phyloP scores from a whole-genome alignment of 2,329 filamentous ascomycete species.

The Parastagonospora avenae region DNA sequence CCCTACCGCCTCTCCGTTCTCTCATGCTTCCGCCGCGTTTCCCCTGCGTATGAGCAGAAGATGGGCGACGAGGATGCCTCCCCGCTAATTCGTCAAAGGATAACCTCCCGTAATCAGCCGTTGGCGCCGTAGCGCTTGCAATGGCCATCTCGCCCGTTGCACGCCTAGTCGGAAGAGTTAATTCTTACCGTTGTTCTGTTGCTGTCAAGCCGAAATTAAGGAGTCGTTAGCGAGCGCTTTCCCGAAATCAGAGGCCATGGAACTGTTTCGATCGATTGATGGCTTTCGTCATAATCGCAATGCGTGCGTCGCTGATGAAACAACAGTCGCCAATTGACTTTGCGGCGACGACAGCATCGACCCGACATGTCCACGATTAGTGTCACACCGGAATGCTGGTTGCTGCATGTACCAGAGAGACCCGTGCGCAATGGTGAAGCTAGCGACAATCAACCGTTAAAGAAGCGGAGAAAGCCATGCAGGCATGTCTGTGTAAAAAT shows the following conservation, averaged over 20 bases:
- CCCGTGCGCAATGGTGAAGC: slow-evolving; percentile 16
- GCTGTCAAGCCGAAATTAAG: slow-evolving; percentile 46
- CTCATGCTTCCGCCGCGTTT: slow-evolving; percentile 26
- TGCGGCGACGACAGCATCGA: neutral
- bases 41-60: slow-evolving; percentile 33
- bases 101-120: slow-evolving; percentile 35
- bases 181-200: slow-evolving; percentile 22
- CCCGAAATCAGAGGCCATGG: slow-evolving; percentile 21
- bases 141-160: slow-evolving; percentile 30
- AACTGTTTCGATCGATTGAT: slow-evolving; percentile 16
- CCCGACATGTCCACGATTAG: neutral
- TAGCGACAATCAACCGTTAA: slow-evolving; percentile 15
- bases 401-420: slow-evolving; percentile 11
- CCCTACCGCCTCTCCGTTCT: slow-evolving; percentile 19
- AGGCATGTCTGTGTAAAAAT: slow-evolving; percentile 29
- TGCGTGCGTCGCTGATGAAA: slow-evolving; percentile 21
- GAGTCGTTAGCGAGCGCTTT: slow-evolving; percentile 39
- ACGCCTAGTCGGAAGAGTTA: slow-evolving; percentile 30
- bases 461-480: slow-evolving; percentile 19
- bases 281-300: slow-evolving; percentile 24
- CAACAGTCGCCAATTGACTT: slow-evolving; percentile 3
- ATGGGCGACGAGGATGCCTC: slow-evolving; percentile 29
- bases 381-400: slow-evolving; percentile 10
- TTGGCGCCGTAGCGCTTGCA: slow-evolving; percentile 39
- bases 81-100: slow-evolving; percentile 29